Evolutionary conservation across 2,329 filamentous ascomycete genomes (phyloP).

Genomic region (Hyphodiscus sp.): DNA sequence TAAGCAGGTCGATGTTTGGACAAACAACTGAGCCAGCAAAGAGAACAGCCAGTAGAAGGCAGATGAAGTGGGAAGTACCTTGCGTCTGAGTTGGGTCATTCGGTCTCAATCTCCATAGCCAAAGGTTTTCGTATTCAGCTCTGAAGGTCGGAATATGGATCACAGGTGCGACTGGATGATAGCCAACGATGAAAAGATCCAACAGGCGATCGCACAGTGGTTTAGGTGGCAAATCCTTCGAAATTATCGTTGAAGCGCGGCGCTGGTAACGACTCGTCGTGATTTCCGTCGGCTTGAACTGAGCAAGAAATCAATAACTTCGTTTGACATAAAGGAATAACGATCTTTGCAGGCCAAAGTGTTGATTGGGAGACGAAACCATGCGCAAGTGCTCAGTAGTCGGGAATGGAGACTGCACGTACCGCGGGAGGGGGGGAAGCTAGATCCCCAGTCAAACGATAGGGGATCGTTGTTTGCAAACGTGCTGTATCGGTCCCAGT

Average conservation of each 20-base stretch:
- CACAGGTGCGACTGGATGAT: background rate
- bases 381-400: too few relatives aligned
- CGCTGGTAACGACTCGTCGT: background rate
- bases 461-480: background rate
- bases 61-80: background rate
- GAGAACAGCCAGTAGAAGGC: background rate
- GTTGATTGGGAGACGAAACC: too few relatives aligned
- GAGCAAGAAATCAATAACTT: too few relatives aligned
- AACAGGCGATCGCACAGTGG: background rate
- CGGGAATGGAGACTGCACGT: background rate
- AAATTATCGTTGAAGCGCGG: background rate
- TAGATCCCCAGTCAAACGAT: background rate
- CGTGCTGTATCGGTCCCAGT: background rate
- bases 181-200: background rate
- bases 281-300: too few relatives aligned
- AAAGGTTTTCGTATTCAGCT: background rate
- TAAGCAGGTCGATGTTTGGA: background rate
- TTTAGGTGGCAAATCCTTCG: background rate
- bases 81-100: background rate
- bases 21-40: background rate
- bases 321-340: too few relatives aligned
- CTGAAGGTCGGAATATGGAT: background rate
- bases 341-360: too few relatives aligned
- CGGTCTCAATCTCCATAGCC: background rate
- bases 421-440: background rate